Percentiles rank a stretch among this genome's conserved stretches.
phyloP scores from a whole-genome alignment of 495 filamentous ascomycete species.

The Penicillium lividum region DNA sequence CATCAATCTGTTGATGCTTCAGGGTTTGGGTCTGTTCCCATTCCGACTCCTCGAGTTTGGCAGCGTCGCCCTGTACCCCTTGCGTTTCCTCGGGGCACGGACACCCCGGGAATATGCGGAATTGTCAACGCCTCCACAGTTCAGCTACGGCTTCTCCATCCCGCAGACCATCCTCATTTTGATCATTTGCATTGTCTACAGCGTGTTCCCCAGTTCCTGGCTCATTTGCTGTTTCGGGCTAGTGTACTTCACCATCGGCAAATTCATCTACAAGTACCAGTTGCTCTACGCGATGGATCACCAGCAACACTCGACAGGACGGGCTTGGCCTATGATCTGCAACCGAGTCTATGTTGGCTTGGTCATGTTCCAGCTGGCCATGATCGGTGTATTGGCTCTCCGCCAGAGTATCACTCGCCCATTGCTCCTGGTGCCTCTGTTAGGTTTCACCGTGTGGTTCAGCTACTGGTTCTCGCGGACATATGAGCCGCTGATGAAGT shows the following conservation, averaged over 20 bases:
- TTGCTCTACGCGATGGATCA: slow-evolving; percentile 98
- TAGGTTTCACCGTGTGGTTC: slow-evolving; percentile 81
- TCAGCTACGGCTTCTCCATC: slow-evolving; percentile 95
- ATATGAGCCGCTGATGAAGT: slow-evolving; percentile 84
- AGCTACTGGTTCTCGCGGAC: slow-evolving; percentile 70
- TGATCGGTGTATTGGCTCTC: slow-evolving; percentile 84
- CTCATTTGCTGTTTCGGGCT: slow-evolving; percentile 80
- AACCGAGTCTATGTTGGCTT: slow-evolving; percentile 82
- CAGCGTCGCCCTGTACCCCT: slow-evolving; percentile 79
- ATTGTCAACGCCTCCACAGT: slow-evolving; percentile 77
- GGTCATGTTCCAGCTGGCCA: slow-evolving; percentile 84
- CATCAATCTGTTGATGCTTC: slow-evolving; percentile 90
- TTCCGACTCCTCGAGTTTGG: slow-evolving; percentile 91
- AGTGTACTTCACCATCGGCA: slow-evolving; percentile 83
- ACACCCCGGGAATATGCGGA: slow-evolving; percentile 92
- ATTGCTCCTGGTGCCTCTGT: slow-evolving; percentile 70
- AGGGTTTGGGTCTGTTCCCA: slow-evolving; percentile 88
- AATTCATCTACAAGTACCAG: slow-evolving; percentile 97
- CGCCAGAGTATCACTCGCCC: slow-evolving; percentile 68
- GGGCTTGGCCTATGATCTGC: slow-evolving; percentile 94
- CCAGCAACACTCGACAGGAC: slow-evolving; percentile 89
- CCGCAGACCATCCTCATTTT: slow-evolving; percentile 89
- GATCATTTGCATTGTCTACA: slow-evolving; percentile 94
- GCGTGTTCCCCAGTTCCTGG: slow-evolving; percentile 80
- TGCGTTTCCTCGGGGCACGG: slow-evolving; percentile 73